A percentile compares a stretch with the other conserved stretches of the same genome.
phyloP scores from a whole-genome alignment of 352 stramenopile genomes.

The Phytophthora pseudosyringae region DNA sequence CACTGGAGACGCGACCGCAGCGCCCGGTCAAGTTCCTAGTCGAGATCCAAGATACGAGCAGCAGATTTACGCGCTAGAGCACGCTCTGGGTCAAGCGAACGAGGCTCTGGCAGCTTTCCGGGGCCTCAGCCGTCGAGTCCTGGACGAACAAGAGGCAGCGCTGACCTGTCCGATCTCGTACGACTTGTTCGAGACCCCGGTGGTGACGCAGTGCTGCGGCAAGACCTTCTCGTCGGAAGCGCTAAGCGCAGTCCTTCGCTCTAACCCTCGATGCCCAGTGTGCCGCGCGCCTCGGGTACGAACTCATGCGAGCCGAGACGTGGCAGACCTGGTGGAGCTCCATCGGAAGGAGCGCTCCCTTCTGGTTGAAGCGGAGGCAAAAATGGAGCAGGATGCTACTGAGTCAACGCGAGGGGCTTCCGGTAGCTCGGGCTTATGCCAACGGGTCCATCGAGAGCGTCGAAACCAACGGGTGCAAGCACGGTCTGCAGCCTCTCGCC shows the following conservation, averaged over 20 bases:
- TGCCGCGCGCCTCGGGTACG: slow-evolving; percentile 4
- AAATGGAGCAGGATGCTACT: not conserved
- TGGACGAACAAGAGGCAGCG: slow-evolving; percentile 17
- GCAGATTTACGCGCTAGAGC: not conserved
- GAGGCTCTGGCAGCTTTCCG: not conserved
- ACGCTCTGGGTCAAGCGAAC: slow-evolving; percentile 7
- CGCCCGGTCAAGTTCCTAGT: not conserved
- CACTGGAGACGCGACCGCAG: slow-evolving; percentile 1
- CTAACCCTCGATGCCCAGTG: slow-evolving; percentile 10
- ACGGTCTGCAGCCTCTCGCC: not conserved
- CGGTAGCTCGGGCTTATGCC: not conserved
- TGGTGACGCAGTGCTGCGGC: slow-evolving; percentile 20
- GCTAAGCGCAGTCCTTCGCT: not conserved
- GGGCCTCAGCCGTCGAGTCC: not conserved
- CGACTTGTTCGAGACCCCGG: slow-evolving; percentile 22
- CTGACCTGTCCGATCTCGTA: slow-evolving; percentile 23
- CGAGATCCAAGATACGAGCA: not conserved
- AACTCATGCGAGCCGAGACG: slow-evolving; percentile 10
- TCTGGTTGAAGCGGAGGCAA: slow-evolving; percentile 8
- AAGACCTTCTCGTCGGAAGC: slow-evolving; percentile 21
- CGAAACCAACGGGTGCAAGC: not conserved
- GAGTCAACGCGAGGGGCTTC: not conserved
- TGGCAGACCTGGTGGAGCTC: slow-evolving; percentile 18
- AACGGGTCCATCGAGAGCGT: not conserved
- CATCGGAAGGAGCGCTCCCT: slow-evolving; percentile 4